These are phyloP conservation scores for Aspergillus diversus DNA, from an alignment of 495 filamentous ascomycete species.

Conservation along the genomic window DNA sequence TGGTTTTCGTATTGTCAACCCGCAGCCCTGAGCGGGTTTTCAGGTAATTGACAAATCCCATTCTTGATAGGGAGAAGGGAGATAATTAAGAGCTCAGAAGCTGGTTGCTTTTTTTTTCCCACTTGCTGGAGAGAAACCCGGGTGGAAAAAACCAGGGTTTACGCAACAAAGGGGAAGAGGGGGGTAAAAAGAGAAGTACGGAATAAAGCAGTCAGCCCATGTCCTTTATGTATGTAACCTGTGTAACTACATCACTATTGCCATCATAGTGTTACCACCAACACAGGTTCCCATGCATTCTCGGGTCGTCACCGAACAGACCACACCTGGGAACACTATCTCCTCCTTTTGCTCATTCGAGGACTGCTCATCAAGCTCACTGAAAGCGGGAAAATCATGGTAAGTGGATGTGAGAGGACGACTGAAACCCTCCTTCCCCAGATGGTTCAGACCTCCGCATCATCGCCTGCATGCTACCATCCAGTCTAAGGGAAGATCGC, in stretches of 20 bases:
- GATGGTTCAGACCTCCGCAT: slow-evolving; percentile 1
- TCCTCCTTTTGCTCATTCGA: slow-evolving; percentile 10
- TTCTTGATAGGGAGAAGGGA: slow-evolving; percentile 14
- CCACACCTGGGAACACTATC: slow-evolving; percentile 1
- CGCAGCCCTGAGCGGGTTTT: slow-evolving; percentile 38
- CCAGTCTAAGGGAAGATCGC: slow-evolving; percentile 18
- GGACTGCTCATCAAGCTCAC: neutral
- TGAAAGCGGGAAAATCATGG: slow-evolving; percentile 2
- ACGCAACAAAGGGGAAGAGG: neutral
- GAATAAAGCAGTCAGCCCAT: slow-evolving; percentile 3
- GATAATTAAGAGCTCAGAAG: neutral
- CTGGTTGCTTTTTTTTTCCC: neutral
- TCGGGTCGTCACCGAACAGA: neutral
- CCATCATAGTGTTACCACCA: neutral
- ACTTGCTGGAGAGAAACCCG: neutral
- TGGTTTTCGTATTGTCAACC: slow-evolving; percentile 52
- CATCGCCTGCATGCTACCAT: neutral
- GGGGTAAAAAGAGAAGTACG: neutral
- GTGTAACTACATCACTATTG: slow-evolving; percentile 16
- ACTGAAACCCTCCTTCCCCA: slow-evolving; percentile 13
- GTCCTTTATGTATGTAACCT: slow-evolving; percentile 16
- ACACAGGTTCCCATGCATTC: neutral
- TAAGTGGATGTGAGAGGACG: slow-evolving; percentile 12
- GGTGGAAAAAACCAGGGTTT: neutral
- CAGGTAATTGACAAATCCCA: slow-evolving; percentile 36